A percentile compares a stretch with the other conserved stretches of the same genome.
Evolutionary conservation across 2,329 filamentous ascomycete genomes (phyloP).

Genomic region (Colletotrichum ledebouriae): DNA sequence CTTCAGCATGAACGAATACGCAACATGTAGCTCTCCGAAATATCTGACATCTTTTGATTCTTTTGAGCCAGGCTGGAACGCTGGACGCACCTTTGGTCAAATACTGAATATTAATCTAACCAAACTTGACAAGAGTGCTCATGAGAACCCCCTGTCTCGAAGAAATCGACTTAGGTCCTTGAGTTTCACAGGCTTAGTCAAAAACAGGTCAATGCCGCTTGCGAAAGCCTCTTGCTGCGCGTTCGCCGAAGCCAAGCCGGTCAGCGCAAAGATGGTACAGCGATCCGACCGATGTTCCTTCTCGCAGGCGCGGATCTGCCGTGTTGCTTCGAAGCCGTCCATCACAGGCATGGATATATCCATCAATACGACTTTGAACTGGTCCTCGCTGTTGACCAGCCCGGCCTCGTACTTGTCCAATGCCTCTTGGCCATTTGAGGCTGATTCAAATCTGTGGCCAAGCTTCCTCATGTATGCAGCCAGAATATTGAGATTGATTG

Average conservation of each 20-base stretch:
- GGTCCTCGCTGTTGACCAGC: constrained; percentile 30
- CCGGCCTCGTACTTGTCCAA: constrained; percentile 46
- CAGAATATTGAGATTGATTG: constrained; percentile 55
- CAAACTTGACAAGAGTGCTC: too few relatives aligned
- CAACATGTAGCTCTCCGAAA: too few relatives aligned
- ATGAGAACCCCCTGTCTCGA: background rate
- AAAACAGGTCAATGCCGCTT: constrained; percentile 66
- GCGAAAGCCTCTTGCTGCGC: constrained; percentile 66
- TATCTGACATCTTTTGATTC: too few relatives aligned
- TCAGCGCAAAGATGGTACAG: constrained; percentile 64
- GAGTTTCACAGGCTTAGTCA: constrained; percentile 66
- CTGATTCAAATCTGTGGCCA: constrained; percentile 47
- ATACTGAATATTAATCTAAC: too few relatives aligned
- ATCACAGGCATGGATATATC: constrained; percentile 72
- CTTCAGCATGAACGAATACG: too few relatives aligned
- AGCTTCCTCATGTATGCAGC: constrained; percentile 53
- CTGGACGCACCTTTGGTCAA: too few relatives aligned
- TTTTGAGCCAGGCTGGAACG: too few relatives aligned
- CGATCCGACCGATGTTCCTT: constrained; percentile 55
- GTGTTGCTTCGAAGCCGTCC: constrained; percentile 64
- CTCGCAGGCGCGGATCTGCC: constrained; percentile 64
- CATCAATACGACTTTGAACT: constrained; percentile 53
- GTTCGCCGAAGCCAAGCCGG: constrained; percentile 63
- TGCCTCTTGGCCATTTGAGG: constrained; percentile 52
- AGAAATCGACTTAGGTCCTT: constrained; percentile 51